Conservation (phyloP, 768 basidiomycete species). For the Dictyophora rubrovolvata region DNA sequence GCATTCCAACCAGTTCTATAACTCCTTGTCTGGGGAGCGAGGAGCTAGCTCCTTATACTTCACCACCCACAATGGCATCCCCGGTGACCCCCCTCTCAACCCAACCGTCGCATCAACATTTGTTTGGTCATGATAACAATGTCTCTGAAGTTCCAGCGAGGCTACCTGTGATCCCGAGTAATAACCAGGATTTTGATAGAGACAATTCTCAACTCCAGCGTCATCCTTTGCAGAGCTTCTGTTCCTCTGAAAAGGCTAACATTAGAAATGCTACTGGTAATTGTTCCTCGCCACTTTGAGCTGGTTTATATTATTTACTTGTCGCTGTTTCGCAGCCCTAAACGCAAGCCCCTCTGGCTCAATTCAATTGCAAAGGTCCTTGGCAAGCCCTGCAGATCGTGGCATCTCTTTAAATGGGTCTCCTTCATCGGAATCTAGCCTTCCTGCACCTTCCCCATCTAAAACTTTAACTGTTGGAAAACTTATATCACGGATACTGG, state of each 20-base stretch:
- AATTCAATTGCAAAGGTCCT: too few relatives aligned
- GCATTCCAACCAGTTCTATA: neutral
- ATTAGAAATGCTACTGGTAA: too few relatives aligned
- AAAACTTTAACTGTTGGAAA: neutral
- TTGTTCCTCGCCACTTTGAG: too few relatives aligned
- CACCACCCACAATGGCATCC: neutral
- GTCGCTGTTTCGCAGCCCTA: neutral
- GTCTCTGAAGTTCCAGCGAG: too few relatives aligned
- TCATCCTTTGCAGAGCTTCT: neutral
- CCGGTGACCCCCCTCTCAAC: neutral
- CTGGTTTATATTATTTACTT: neutral
- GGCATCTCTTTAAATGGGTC: neutral
- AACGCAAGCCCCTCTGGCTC: neutral
- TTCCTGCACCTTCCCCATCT: neutral
- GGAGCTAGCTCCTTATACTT: neutral
- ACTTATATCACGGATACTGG: neutral
- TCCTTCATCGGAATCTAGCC: neutral
- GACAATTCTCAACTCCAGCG: too few relatives aligned
- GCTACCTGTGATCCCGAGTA: too few relatives aligned
- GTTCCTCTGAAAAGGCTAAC: too few relatives aligned
- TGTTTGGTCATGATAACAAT: neutral
- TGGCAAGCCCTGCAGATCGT: neutral
- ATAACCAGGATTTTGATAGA: too few relatives aligned
- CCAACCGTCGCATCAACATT: neutral
- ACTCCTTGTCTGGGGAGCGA: neutral